These are phyloP conservation scores for Chaetomium tenue DNA, from an alignment of 495 filamentous ascomycete genomes.

Conservation along the genomic window DNA sequence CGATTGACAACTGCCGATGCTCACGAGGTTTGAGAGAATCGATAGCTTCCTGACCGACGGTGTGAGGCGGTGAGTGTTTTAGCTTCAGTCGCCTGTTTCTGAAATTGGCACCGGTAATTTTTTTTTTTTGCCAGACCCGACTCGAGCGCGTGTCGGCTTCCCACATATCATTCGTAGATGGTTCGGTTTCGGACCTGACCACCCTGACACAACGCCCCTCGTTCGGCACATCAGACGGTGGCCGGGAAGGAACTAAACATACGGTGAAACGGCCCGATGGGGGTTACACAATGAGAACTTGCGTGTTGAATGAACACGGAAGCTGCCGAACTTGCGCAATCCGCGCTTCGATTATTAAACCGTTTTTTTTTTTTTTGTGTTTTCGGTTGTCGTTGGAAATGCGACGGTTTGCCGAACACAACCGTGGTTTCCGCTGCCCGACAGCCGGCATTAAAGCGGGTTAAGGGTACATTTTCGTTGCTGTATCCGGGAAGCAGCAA, in stretches of 20 bases:
- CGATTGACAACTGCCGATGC: neutral
- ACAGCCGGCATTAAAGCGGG: neutral
- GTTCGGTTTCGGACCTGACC: slow-evolving; percentile 9
- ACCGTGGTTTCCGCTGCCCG: slow-evolving; percentile 8
- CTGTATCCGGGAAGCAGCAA: neutral
- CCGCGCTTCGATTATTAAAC: neutral
- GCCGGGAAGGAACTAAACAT: neutral
- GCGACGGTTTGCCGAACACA: slow-evolving; percentile 1
- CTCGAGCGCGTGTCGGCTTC: neutral
- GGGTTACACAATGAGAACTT: neutral
- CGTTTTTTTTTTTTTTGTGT: neutral
- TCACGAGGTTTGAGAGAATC: neutral
- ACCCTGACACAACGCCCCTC: too few relatives aligned
- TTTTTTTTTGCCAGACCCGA: neutral
- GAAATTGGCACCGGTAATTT: slow-evolving; percentile 5
- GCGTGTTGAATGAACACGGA: neutral
- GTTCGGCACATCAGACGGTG: neutral
- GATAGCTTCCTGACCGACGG: neutral
- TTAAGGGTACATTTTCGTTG: neutral
- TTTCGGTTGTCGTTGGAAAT: neutral
- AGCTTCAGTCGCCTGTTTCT: neutral
- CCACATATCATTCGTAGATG: neutral
- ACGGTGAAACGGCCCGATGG: slow-evolving; percentile 20
- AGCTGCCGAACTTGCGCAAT: neutral
- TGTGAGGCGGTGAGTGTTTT: slow-evolving; percentile 10